Evolutionary conservation across 306 rosid genomes (phyloP), one percentile per base, ranked within the genome.

Genomic region (Malus asiatica): DNA sequence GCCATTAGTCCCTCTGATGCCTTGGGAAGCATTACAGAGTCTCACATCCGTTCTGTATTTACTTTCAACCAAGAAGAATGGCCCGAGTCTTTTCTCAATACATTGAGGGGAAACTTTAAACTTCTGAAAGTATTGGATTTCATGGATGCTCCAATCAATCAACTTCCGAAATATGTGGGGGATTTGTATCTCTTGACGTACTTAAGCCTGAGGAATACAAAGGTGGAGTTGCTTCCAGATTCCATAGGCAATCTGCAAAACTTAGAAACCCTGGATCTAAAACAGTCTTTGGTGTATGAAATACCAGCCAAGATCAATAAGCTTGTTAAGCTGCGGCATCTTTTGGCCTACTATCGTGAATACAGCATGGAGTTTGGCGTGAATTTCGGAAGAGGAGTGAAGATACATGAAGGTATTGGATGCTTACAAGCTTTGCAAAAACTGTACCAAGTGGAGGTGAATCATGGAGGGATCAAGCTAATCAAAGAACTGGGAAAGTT

Each of bases 101-200:
- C 64, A 46, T 7, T 78, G 23, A 4, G 1, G 4, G 14, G 0
- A 11, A 72, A 66, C 16, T 57, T 71, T 25, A 55, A 66, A 57
- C 62, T 81, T 20, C 27, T 71, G n/a, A 76, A 66, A 27, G 70
- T 76, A 8, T 63, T 81, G 15, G 74, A 81, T 33, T 72, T 81
- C 2, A 23, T 6, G 33, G 74, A 42, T 32, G 81, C 84, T 45
- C 70, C 81, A 13, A 3, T 81, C 15, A n/a, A 66, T 4, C 55
- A 44, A 10, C 61, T 81, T 46, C 81, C 74, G 0, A 25, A 65
- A 4, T 32, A 73, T 33, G 38, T 79, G 22, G 77, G 67, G 15
- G 30, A 66, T 10, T 27, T 79, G 9, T 55, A 73, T 29, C 83
- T 55, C 51, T 61, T 79, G 30, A 79, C 12, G 18, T 79, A 66